phyloP scores from a whole-genome alignment of 495 filamentous ascomycete genomes.

The Podospora comata region DNA sequence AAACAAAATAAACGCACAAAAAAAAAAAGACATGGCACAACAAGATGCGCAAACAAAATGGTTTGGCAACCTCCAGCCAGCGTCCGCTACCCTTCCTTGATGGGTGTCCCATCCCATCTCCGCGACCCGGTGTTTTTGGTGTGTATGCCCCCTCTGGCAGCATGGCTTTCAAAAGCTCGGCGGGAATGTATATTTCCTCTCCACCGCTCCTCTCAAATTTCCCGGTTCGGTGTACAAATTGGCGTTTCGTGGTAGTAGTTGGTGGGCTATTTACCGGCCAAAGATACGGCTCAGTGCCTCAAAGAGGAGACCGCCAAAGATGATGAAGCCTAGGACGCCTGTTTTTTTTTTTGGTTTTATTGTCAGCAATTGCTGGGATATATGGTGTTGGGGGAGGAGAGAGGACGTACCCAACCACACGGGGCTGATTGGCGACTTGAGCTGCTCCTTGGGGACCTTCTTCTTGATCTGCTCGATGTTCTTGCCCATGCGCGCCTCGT shows the following conservation, averaged over 20 bases:
- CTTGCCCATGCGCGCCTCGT: conserved; percentile 82
- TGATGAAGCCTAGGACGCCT: conserved; percentile 77
- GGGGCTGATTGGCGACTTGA: conserved; percentile 75
- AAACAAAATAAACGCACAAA: background rate
- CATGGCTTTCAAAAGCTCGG: too few relatives aligned
- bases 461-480: conserved; percentile 66
- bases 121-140: background rate
- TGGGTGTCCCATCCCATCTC: background rate
- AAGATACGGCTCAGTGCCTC: conserved; percentile 77
- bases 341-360: background rate
- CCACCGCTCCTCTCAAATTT: too few relatives aligned
- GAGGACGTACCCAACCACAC: conserved; percentile 72
- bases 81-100: background rate
- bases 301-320: conserved; percentile 81
- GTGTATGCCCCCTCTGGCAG: too few relatives aligned
- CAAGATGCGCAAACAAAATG: background rate
- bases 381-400: background rate
- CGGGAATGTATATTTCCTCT: conserved; percentile 2
- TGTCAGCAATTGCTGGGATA: background rate
- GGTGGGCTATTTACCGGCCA: conserved; percentile 37
- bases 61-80: background rate
- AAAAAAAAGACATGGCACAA: background rate
- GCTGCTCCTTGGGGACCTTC: conserved; percentile 50
- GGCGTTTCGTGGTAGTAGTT: too few relatives aligned
- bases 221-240: too few relatives aligned